A percentile compares a stretch with the other conserved stretches of the same genome.
Conservation (phyloP, 2,329 filamentous ascomycete genomes). For the Phyllosticta ampelicida region DNA sequence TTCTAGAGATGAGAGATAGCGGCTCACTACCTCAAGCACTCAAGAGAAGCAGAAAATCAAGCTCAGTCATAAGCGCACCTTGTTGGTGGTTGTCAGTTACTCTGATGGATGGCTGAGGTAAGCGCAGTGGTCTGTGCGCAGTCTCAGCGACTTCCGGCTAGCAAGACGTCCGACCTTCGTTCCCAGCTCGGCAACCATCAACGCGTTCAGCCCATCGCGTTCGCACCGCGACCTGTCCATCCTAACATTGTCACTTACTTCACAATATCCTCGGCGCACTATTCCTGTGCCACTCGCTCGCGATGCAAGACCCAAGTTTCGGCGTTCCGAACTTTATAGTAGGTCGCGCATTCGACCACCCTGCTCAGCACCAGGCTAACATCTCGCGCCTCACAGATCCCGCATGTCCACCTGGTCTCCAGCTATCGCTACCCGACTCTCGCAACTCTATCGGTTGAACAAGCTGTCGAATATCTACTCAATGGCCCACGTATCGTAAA, state of each 20-base stretch:
- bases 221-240: neutral
- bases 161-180: neutral
- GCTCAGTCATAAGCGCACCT: too few species aligned
- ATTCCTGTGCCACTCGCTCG: neutral
- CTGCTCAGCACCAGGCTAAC: slow-evolving; percentile 4
- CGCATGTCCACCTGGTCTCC: slow-evolving; percentile 83
- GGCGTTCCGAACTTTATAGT: slow-evolving; percentile 10
- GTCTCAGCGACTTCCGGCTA: slow-evolving; percentile 7
- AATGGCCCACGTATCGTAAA: slow-evolving; percentile 77
- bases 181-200: neutral
- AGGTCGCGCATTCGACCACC: slow-evolving; percentile 4
- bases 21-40: too few species aligned
- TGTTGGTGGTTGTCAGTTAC: too few species aligned
- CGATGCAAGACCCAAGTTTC: slow-evolving; percentile 11
- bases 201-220: slow-evolving; percentile 2
- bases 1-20: too few species aligned
- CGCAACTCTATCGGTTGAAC: slow-evolving; percentile 58
- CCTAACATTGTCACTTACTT: neutral
- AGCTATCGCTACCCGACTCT: slow-evolving; percentile 68
- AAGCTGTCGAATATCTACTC: slow-evolving; percentile 74
- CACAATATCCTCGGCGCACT: neutral
- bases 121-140: neutral
- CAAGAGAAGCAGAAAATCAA: too few species aligned
- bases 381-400: slow-evolving; percentile 45
- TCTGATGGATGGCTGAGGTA: neutral